A percentile compares a stretch with the other conserved stretches of the same genome.
These are phyloP conservation scores for Pterocarpus macrocarpus DNA, from an alignment of 306 rosid species.

Conservation along the genomic window DNA sequence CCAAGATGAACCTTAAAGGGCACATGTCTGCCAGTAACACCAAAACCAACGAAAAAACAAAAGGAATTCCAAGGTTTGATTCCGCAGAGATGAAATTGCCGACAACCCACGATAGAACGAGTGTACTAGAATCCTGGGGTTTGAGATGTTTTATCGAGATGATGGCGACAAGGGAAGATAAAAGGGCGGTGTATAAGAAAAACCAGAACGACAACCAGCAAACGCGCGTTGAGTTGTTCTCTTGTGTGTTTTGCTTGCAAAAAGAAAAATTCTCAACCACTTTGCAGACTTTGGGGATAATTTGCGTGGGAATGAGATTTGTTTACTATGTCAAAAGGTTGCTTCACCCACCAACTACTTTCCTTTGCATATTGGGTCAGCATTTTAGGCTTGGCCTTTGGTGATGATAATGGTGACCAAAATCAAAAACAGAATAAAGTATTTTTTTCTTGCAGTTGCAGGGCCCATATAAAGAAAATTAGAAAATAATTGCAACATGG, in stretches of 20 bases:
- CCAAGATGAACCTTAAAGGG: conserved; percentile 79
- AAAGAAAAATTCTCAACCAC: no score
- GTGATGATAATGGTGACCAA: neutral
- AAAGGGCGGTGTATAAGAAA: neutral
- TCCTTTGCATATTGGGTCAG: conserved; percentile 14
- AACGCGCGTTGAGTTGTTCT: conserved; percentile 48
- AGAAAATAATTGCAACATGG: no score
- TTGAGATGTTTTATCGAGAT: neutral
- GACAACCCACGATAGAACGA: conserved; percentile 32
- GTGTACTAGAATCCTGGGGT: conserved; percentile 25
- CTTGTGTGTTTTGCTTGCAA: neutral
- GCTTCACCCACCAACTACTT: conserved; percentile 40
- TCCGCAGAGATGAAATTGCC: conserved; percentile 6
- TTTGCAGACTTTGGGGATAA: neutral
- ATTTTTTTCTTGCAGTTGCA: no score
- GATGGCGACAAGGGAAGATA: neutral
- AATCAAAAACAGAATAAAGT: no score
- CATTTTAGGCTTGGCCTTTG: conserved; percentile 3
- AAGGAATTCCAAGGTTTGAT: neutral
- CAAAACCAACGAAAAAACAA: neutral
- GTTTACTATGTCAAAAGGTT: conserved; percentile 48
- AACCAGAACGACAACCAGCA: conserved; percentile 20
- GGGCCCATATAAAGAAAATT: no score
- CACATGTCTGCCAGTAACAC: conserved; percentile 57
- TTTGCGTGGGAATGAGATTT: conserved; percentile 28